These are phyloP conservation scores for Coriolopsis trogii DNA, from an alignment of 1,284 basidiomycete species.

Conservation along the genomic window DNA sequence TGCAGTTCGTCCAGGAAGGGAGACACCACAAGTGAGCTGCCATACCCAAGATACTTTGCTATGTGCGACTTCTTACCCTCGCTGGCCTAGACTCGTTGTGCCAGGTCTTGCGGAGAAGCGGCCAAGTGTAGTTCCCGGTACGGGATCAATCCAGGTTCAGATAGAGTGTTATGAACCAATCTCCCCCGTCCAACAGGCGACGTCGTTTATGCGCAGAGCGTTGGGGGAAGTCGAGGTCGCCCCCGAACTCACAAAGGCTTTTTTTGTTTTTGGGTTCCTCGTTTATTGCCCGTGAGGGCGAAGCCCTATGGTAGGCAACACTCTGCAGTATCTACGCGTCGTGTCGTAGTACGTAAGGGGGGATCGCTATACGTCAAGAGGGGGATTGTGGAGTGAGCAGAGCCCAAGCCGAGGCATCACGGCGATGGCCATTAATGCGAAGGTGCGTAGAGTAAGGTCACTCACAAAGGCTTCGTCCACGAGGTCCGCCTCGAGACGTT, in stretches of 20 bases:
- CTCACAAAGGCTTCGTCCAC: constrained; percentile 64
- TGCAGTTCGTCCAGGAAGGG: constrained; percentile 37
- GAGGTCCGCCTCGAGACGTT: constrained; percentile 52
- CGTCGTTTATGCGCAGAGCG: constrained; percentile 53
- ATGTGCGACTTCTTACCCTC: background rate
- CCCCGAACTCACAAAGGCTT: too few relatives aligned
- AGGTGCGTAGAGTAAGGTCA: constrained; percentile 43
- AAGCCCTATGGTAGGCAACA: too few relatives aligned
- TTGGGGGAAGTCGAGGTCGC: too few relatives aligned
- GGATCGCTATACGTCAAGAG: too few relatives aligned
- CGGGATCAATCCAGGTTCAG: constrained; percentile 16
- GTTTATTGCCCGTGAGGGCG: too few relatives aligned
- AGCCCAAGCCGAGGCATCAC: too few relatives aligned
- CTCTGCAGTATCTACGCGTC: too few relatives aligned
- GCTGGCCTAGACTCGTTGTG: constrained; percentile 50
- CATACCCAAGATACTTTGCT: too few relatives aligned
- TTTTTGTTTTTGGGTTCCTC: too few relatives aligned
- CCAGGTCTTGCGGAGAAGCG: constrained; percentile 68
- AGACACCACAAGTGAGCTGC: constrained; percentile 50
- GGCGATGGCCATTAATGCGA: too few relatives aligned
- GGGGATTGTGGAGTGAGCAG: too few relatives aligned
- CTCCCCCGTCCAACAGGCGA: constrained; percentile 45
- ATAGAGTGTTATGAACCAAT: background rate
- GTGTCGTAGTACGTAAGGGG: too few relatives aligned
- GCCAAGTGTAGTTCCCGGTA: constrained; percentile 63